Evolutionary conservation across 2,329 filamentous ascomycete species (phyloP).

Genomic region (Ilyonectria mors-panacis): DNA sequence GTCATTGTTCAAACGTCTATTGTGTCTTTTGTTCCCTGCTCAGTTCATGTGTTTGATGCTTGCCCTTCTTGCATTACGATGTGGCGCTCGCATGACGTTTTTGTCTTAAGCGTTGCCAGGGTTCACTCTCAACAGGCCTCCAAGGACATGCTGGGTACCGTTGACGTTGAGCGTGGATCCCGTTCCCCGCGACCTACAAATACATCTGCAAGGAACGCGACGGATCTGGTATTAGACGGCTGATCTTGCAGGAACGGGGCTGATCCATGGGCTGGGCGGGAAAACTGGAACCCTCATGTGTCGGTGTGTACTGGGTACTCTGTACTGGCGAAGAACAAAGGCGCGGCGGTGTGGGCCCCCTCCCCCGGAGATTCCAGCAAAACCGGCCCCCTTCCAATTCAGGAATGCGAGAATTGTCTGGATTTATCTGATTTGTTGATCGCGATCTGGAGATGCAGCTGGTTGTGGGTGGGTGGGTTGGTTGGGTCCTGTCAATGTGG

Average conservation of each 20-base stretch:
- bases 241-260: constrained; percentile 20
- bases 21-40: neutral
- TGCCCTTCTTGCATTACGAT: constrained; percentile 7
- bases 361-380: neutral
- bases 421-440: constrained; percentile 14
- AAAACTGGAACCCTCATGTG: neutral
- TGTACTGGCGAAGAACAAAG: neutral
- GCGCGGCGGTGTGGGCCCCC: neutral
- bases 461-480: constrained; percentile 7
- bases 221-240: constrained; percentile 10
- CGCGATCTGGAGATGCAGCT: constrained; percentile 27
- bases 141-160: neutral
- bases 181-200: neutral
- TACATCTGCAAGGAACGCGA: constrained; percentile 18
- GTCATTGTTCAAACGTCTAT: constrained; percentile 6
- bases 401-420: neutral
- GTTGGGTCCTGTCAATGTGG: neutral
- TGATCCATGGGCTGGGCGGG: neutral
- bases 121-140: neutral
- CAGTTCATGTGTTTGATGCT: neutral
- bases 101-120: neutral
- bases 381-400: neutral
- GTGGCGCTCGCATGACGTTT: constrained; percentile 12
- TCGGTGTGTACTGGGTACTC: neutral
- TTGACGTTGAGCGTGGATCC: neutral